phyloP scores from a whole-genome alignment of 176 grass and related monocot genomes.

The Oryza rufipogon region DNA sequence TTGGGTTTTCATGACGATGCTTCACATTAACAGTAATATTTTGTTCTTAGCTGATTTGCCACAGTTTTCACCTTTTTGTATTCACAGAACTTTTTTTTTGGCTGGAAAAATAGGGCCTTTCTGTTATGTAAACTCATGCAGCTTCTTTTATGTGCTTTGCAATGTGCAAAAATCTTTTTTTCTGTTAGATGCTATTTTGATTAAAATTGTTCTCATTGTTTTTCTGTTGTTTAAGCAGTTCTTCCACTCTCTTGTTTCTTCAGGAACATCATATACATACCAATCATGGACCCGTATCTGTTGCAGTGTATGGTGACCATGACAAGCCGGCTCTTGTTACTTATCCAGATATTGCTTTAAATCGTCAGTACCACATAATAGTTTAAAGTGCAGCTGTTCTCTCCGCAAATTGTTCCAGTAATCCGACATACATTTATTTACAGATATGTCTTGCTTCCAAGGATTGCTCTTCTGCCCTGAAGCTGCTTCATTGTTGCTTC shows the following conservation, averaged over 20 bases:
- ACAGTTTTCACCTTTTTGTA: not conserved
- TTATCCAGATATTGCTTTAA: conserved; percentile 94
- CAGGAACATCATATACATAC: conserved; percentile 97
- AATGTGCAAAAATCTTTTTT: conserved; percentile 3
- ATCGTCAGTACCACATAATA: conserved; percentile 53
- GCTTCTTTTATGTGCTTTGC: not conserved
- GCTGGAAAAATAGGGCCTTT: not conserved
- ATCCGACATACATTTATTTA: conserved; percentile 10
- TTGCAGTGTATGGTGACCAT: conserved; percentile 89
- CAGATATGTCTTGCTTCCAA: conserved; percentile 99
- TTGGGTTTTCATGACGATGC: conserved; percentile 14
- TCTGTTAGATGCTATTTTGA: conserved; percentile 17
- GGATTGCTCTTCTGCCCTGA: conserved; percentile 96
- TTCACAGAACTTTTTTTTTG: not conserved
- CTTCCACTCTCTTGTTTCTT: conserved; percentile 37
- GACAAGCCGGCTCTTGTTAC: conserved; percentile 99
- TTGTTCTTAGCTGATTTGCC: not conserved
- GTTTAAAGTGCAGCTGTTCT: conserved; percentile 10
- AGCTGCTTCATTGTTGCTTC: conserved; percentile 88
- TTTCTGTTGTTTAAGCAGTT: not conserved
- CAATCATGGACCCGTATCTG: conserved; percentile 81
- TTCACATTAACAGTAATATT: not conserved
- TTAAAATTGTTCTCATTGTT: conserved; percentile 3
- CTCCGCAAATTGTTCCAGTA: not conserved
- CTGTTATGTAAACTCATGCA: not conserved